Base-by-base conservation (phyloP, 192 early-diverging fungal genomes). In the Backusella australiensis region DNA sequence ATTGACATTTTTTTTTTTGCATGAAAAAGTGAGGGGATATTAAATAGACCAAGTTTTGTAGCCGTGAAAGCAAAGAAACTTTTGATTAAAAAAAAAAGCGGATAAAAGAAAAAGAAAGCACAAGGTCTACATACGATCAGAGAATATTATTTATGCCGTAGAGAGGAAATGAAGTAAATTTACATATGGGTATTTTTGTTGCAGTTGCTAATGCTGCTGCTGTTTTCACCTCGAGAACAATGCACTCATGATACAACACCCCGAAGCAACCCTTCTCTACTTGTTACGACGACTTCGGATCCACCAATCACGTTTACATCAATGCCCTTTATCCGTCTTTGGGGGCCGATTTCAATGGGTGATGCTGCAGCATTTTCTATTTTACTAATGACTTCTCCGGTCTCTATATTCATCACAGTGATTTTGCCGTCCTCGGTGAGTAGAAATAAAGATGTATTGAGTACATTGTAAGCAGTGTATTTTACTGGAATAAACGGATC, bases 251-350 rank as follows among this genome's bases (percentile, higher is more conserved):
- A 46, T 49, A 71, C 70, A 71, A 52, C 44, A 72, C 79, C 68
- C 81, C 86, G 44, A 34, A 82, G 63, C 36, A 82, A 32, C 0
- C 80, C 80, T 67, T 82, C 76, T 49, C 72, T 67, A 36, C 73
- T 75, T 15, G 80, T 82, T 35, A 82, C 77, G 23, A 82, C 80
- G 15, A 82, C 71, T 68, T 82, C 75, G 15, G 52, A 42, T 21
- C 80, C 80, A 6, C 73, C 76, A 52, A 82, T 75, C 32, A 82
- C 80, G n/a, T 78, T 78, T 15, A 82, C 73, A 56, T 82, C 80
- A 32, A 82, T 78, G 23, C 80, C 80, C 34, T 74, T 70, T 14
- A 77, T 36, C 21, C 53, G 52, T n/a, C 36, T 32, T 29, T 38
- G 29, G 34, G 46, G 32, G 26, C 49, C 76, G 56, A 74, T 59